These are phyloP conservation scores for Cercospora zeina DNA, from an alignment of 2,329 filamentous ascomycete genomes.

Conservation along the genomic window DNA sequence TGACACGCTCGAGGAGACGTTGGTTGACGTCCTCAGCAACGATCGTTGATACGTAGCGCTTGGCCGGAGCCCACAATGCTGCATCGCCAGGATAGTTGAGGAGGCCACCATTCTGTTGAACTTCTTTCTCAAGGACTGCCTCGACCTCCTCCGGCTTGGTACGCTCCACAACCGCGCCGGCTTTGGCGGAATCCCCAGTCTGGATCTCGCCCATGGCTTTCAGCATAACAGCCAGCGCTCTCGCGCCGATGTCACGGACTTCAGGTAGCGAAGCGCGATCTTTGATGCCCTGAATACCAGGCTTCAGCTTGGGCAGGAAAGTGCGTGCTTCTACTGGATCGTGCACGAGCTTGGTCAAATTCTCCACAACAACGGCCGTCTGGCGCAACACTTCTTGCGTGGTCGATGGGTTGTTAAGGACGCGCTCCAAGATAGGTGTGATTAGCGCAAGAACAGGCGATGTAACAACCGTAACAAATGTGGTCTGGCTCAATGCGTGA, in stretches of 20 bases:
- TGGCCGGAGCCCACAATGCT: conserved; percentile 64
- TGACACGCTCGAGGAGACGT: conserved; percentile 73
- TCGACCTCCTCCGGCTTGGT: conserved; percentile 71
- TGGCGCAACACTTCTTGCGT: conserved; percentile 92
- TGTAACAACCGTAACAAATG: conserved; percentile 95
- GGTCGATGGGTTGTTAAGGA: conserved; percentile 86
- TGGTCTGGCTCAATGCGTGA: conserved; percentile 92
- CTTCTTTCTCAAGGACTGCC: conserved; percentile 71
- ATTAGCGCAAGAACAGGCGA: conserved; percentile 92
- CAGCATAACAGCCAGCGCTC: conserved; percentile 82
- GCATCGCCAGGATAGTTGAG: conserved; percentile 61
- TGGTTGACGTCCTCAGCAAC: conserved; percentile 85
- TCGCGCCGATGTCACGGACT: conserved; percentile 83
- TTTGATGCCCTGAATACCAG: conserved; percentile 85
- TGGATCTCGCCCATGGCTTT: conserved; percentile 77
- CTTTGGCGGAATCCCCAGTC: conserved; percentile 47
- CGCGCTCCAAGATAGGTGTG: conserved; percentile 90
- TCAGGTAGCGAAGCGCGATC: conserved; percentile 90
- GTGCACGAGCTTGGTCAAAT: conserved; percentile 96
- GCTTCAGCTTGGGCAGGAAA: conserved; percentile 91
- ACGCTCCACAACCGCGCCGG: conserved; percentile 62
- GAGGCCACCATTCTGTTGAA: conserved; percentile 68
- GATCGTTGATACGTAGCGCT: conserved; percentile 77
- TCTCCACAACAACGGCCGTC: conserved; percentile 95
- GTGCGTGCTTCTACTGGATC: conserved; percentile 90